phyloP scores from a whole-genome alignment of 805 yeast species.

The Yamadazyma takamatsuzukensis region DNA sequence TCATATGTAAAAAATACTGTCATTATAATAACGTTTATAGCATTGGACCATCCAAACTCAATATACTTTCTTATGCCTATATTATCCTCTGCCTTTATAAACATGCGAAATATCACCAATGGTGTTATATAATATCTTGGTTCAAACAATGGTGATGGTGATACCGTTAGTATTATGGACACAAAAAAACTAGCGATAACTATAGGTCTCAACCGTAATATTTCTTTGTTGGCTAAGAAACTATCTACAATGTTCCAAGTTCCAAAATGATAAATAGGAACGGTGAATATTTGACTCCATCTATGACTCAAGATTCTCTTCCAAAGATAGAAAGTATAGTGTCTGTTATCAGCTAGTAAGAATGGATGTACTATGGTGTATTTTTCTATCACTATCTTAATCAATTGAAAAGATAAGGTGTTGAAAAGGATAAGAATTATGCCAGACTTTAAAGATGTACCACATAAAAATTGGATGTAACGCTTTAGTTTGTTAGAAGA shows the following conservation, averaged over 20 bases:
- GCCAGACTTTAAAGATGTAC: slow-evolving; percentile 3
- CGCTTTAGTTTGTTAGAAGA: slow-evolving; percentile 34
- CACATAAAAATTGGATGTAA: slow-evolving; percentile 10
- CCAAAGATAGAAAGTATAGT: slow-evolving; percentile 85
- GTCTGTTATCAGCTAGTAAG: slow-evolving; percentile 89
- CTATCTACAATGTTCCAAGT: slow-evolving; percentile 27
- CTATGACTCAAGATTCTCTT: slow-evolving; percentile 54
- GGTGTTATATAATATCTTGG: slow-evolving; percentile 92
- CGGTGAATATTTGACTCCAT: slow-evolving; percentile 44
- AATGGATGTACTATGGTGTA: slow-evolving; percentile 86
- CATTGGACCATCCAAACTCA: slow-evolving; percentile 63
- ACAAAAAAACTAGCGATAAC: slow-evolving; percentile 49
- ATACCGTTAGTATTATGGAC: slow-evolving; percentile 57
- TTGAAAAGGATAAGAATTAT: slow-evolving; percentile 18
- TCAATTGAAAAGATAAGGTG: slow-evolving; percentile 16
- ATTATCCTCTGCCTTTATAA: slow-evolving; percentile 19
- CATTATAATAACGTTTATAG: slow-evolving; percentile 52
- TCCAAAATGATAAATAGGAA: slow-evolving; percentile 71
- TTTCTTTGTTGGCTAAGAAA: slow-evolving; percentile 10
- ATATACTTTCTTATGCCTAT: slow-evolving; percentile 30
- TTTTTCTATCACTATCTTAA: slow-evolving; percentile 47
- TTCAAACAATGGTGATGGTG: slow-evolving; percentile 91
- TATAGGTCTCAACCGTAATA: slow-evolving; percentile 20
- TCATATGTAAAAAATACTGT: slow-evolving; percentile 56
- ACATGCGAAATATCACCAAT: slow-evolving; percentile 67